Conservation (phyloP, 768 basidiomycete species). For the Trametes meyenii region DNA sequence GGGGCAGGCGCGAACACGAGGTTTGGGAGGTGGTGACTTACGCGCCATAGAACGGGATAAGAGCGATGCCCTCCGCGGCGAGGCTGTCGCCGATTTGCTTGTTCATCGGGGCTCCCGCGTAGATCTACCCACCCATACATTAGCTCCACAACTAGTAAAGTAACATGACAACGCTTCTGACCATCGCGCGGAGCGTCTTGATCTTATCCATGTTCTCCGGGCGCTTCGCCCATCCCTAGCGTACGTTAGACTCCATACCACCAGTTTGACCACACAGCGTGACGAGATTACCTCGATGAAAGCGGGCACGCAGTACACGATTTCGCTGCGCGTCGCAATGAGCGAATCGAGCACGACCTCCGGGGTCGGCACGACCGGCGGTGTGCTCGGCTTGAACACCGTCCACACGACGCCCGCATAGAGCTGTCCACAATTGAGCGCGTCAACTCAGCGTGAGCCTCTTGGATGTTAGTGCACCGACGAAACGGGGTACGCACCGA, state of each 20-base stretch:
- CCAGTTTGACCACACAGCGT: not conserved
- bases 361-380: slow-evolving; percentile 28
- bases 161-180: not conserved
- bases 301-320: slow-evolving; percentile 24
- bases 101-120: slow-evolving; percentile 22
- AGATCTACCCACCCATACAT: not conserved
- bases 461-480: not conserved
- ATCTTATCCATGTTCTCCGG: slow-evolving; percentile 22
- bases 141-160: too few species aligned
- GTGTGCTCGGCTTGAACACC: slow-evolving; percentile 30
- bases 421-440: not conserved
- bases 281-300: slow-evolving; percentile 19
- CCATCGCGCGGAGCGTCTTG: slow-evolving; percentile 23
- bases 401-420: slow-evolving; percentile 23
- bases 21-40: not conserved
- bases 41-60: slow-evolving; percentile 23
- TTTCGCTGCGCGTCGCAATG: slow-evolving; percentile 14
- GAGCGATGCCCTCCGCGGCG: slow-evolving; percentile 18
- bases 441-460: not conserved
- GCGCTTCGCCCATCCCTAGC: slow-evolving; percentile 23
- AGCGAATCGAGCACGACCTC: slow-evolving; percentile 18
- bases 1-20: not conserved
- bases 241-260: not conserved
- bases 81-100: slow-evolving; percentile 22
- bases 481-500: slow-evolving; percentile 7